Evolutionary conservation across 148 eudicot species (phyloP), one percentile per base, ranked within the genome.

Genomic region (Beta vulgaris): DNA sequence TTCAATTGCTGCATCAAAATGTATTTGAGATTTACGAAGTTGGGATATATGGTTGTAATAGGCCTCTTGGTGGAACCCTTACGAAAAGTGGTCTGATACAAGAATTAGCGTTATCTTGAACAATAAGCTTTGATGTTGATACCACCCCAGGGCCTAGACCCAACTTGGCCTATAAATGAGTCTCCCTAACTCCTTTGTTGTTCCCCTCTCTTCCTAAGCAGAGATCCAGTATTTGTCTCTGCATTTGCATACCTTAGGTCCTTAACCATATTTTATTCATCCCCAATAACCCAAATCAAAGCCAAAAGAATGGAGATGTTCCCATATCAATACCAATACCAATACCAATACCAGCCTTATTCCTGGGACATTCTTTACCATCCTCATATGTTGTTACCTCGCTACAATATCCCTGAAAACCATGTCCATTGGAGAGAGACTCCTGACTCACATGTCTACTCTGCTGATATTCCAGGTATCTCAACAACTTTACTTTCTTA

Each of bases 391-490:
- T 76, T 79, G 25, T 82, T 85, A 32, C 85, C 88, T 23, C 78
- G 82, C 31, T 82, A 73, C 37, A 82, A 82, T 75, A 51, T 80
- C 79, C 91, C 88, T 21, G 77, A 87, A 80, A 89, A 89, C 85
- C 72, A 87, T 76, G 91, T 91, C 68, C 91, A 89, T 49, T 89
- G 89, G 91, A 83, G 86, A 35, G 83, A 89, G 68, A 89, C 96
- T 25, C 92, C 91, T n/a, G 85, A 89, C 21, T 91, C 93, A 8
- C 93, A 91, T 79, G 76, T 91, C 71, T 89, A 84, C 84, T 91
- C 88, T 57, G 91, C 88, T 64, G 81, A 83, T 3, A 81, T 91
- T 62, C 90, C 96, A 43, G 93, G 96, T 91, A 80, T 26, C 13
- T 40, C n/a, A 10, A 15, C 28, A 23, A 49, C 57, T 49, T 3